Evolutionary conservation across 2,329 filamentous ascomycete species (phyloP), one percentile per base, ranked within the genome.

Genomic region (Aspergillus flavus): DNA sequence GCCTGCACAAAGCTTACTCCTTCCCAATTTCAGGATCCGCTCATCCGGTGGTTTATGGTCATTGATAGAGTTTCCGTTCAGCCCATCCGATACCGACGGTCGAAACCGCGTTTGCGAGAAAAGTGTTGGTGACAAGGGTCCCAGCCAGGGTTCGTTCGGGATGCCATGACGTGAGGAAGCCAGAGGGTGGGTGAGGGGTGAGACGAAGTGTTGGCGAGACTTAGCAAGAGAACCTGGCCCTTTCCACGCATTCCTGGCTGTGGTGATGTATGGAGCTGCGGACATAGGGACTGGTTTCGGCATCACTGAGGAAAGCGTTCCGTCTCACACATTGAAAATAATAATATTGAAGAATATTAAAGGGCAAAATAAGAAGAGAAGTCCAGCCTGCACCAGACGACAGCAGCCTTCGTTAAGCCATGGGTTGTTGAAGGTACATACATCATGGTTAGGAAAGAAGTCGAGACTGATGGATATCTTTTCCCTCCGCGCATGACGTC

Each of bases 21-120:
- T 86, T 41, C 87, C 87, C 11, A 89, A 79, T 75, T 88, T 88
- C 61, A 89, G 65, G 9, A 85, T 85, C 65, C 87, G 82, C 75
- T 88, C 84, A 69, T 88, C 83, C 30, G 84, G 82, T 11, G 83
- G 83, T 68, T 83, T 80, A 64, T 81, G 78, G 68, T 83, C 81
- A 36, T 71, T 62, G 19, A 68, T 62, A 9, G 69, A 63, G 12
- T 59, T 63, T n/a, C 61, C 66, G 12, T 66, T 66, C 21, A 71
- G 61, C 6, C 70, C 70, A 26, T 75, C 69, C 12, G 61, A 52
- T 12, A 75, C 45, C 1, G 67, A 67, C 57, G 63, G 63, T 55
- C 65, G 66, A 21, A 65, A 61, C 48, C 69, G 45, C 50, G 70
- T 67, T 50, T 68, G 71, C 12, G 72, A 73, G 59, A 76, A 76